Base-by-base conservation (phyloP, 805 yeast genomes). In the Ogataea nakhonphanomensis region DNA sequence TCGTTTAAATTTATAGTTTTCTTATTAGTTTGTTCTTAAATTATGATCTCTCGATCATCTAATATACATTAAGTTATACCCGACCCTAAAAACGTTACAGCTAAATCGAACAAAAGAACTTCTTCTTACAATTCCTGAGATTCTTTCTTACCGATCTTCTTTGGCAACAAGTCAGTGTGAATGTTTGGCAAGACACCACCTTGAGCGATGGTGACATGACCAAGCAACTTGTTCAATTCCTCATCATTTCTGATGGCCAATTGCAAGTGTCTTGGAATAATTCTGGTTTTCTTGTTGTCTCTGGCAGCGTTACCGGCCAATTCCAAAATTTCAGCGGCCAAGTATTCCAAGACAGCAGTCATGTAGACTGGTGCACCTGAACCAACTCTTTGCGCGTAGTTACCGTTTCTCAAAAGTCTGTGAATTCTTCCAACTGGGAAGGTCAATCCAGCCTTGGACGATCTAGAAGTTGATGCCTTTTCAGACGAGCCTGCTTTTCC, bases 351-450 rank as follows among this genome's bases (percentile, higher is more conserved):
- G 43, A 91, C 97, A 41, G 98, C 95, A 56, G 98, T 90, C 65
- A 91, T 76, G 75, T 90, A 91, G 50, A 91, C 91, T 74, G 98
- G 97, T 61, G 98, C 97, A 81, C 96, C 96, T 54, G 97, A 89
- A 80, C 98, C 97, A 59, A 91, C 84, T 77, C 98, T 84, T 76
- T 90, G 95, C 64, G 97, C 95, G 76, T 91, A 87, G 83, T 90
- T 87, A 68, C 96, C 96, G 74, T 84, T 88, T 81, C 95, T 87
- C 64, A 91, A 74, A 58, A 90, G 78, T 76, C 97, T 83, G 78
- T 91, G 96, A 58, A 91, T 93, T 82, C 98, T 90, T 71, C 98
- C 98, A 57, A 91, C 98, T 75, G 98, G 98, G 95, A 91, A 91
- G 61, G 95, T 87, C 65, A 91, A 81, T 70, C 97, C 98, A 65